A percentile compares a stretch with the other conserved stretches of the same genome.
phyloP scores from a whole-genome alignment of 805 yeast genomes.

The Jamesozyma piceae region DNA sequence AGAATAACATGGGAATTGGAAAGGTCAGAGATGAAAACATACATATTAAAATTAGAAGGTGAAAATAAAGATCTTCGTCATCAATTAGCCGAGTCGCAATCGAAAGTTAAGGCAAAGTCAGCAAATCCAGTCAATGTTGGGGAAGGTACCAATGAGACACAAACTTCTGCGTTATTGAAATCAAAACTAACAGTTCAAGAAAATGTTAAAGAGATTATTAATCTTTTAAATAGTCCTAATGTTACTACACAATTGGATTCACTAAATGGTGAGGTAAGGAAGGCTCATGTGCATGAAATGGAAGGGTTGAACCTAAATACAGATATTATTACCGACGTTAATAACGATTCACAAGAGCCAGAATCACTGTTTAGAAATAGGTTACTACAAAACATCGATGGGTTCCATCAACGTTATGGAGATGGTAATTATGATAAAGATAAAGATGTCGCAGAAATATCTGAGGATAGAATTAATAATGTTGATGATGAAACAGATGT shows the following conservation, averaged over 20 bases:
- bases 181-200: slow-evolving; percentile 26
- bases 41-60: slow-evolving; percentile 43
- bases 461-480: neutral
- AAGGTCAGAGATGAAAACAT: slow-evolving; percentile 48
- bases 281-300: slow-evolving; percentile 14
- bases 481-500: neutral
- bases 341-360: neutral
- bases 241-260: slow-evolving; percentile 19
- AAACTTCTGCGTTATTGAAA: slow-evolving; percentile 10
- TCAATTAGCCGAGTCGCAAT: slow-evolving; percentile 8
- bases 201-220: slow-evolving; percentile 29
- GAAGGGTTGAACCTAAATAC: slow-evolving; percentile 19
- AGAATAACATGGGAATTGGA: slow-evolving; percentile 54
- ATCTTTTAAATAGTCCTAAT: slow-evolving; percentile 26
- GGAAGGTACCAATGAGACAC: neutral
- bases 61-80: slow-evolving; percentile 37
- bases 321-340: neutral
- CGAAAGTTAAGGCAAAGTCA: neutral
- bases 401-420: neutral
- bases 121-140: neutral
- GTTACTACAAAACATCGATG: neutral
- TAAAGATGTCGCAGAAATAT: neutral
- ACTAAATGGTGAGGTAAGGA: slow-evolving; percentile 12
- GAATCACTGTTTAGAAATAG: slow-evolving; percentile 3
- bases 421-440: neutral